phyloP scores from a whole-genome alignment of 768 basidiomycete genomes.

The Lactifluus pinguis region DNA sequence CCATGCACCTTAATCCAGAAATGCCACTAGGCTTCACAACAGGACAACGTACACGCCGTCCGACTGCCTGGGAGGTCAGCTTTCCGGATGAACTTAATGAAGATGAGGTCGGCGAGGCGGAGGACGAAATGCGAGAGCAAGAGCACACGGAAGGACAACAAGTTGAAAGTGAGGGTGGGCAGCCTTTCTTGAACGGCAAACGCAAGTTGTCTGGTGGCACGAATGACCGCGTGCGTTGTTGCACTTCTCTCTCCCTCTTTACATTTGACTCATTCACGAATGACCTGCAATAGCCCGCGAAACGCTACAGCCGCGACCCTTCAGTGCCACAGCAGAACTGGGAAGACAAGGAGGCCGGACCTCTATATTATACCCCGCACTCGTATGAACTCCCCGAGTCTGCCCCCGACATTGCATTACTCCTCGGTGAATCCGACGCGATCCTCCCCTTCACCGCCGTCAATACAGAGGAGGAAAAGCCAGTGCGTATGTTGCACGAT shows the following conservation, averaged over 20 bases:
- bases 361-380: constrained; percentile 5
- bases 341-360: neutral
- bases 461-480: constrained; percentile 30
- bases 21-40: neutral
- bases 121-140: neutral
- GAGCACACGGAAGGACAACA: neutral
- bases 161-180: neutral
- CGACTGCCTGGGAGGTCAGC: constrained; percentile 46
- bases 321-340: neutral
- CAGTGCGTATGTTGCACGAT: constrained; percentile 45
- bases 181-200: neutral
- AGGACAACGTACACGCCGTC: constrained; percentile 19
- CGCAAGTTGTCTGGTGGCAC: neutral
- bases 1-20: neutral
- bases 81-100: constrained; percentile 35
- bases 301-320: neutral
- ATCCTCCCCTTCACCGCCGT: neutral
- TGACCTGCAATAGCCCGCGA: constrained; percentile 2
- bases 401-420: constrained; percentile 9
- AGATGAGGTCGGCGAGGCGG: neutral
- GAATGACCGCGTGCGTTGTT: neutral
- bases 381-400: constrained; percentile 13
- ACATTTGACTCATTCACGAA: neutral
- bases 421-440: constrained; percentile 24
- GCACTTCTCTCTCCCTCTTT: neutral